These are phyloP conservation scores for Trichomonascaceae sp. DNA, from an alignment of 1,139 yeast species.

Conservation along the genomic window DNA sequence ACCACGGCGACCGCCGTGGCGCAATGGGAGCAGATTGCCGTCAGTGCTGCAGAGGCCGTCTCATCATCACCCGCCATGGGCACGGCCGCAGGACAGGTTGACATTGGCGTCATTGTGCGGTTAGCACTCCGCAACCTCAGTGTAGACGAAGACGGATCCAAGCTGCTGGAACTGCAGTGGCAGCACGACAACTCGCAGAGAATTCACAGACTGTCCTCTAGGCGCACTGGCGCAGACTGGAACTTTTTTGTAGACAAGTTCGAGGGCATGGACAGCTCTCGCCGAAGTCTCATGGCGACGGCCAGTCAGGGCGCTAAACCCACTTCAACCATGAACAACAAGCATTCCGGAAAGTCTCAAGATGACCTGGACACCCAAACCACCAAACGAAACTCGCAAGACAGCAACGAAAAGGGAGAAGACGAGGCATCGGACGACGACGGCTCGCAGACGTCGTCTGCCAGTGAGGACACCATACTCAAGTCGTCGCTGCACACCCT, in stretches of 20 bases:
- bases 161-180: conserved; percentile 10
- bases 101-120: conserved; percentile 32
- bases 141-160: conserved; percentile 9
- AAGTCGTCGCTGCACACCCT: conserved; percentile 20
- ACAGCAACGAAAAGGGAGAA: not conserved
- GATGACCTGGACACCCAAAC: not conserved
- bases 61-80: conserved; percentile 34
- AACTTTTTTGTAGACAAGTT: not conserved
- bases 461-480: conserved; percentile 8
- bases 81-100: conserved; percentile 28
- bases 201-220: conserved; percentile 1
- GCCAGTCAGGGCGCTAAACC: conserved; percentile 3
- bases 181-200: conserved; percentile 4
- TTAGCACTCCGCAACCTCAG: conserved; percentile 24
- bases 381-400: no score
- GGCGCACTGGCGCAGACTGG: not conserved
- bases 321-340: not conserved
- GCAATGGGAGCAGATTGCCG: conserved; percentile 39
- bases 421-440: conserved; percentile 3
- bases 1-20: conserved; percentile 26
- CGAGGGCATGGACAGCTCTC: no score
- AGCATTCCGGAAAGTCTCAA: not conserved
- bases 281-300: not conserved
- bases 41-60: conserved; percentile 33
- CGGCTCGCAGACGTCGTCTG: not conserved